phyloP scores from a whole-genome alignment of 1,139 yeast genomes.

The Candida sp. region DNA sequence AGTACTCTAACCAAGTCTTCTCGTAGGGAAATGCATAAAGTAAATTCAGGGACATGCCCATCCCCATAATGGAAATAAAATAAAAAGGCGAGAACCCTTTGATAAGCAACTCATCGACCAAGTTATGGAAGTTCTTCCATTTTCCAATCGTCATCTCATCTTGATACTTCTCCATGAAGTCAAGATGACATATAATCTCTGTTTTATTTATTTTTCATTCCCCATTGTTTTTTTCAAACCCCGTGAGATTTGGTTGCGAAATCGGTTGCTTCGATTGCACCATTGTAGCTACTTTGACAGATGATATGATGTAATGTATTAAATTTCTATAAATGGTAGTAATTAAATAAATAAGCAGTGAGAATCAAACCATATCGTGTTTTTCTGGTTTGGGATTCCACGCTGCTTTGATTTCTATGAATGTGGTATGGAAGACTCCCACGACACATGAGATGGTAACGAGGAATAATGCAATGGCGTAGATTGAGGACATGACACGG shows the following conservation, averaged over 20 bases:
- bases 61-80: slow-evolving; percentile 79
- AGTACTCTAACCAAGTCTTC: slow-evolving; percentile 54
- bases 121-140: not conserved
- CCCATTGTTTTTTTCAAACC: not conserved
- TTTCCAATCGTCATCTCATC: not conserved
- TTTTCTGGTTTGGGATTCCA: slow-evolving; percentile 1
- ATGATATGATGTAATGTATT: too few relatives aligned
- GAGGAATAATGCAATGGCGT: slow-evolving; percentile 40
- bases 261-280: too few relatives aligned
- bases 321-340: too few relatives aligned
- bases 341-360: too few relatives aligned
- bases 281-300: too few relatives aligned
- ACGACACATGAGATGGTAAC: slow-evolving; percentile 24
- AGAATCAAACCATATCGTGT: not conserved
- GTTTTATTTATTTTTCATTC: not conserved
- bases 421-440: slow-evolving; percentile 14
- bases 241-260: not conserved
- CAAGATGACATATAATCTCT: too few relatives aligned
- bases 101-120: not conserved
- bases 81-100: slow-evolving; percentile 49
- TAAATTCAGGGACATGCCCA: slow-evolving; percentile 65
- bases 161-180: not conserved
- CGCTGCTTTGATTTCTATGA: not conserved
- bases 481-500: slow-evolving; percentile 58
- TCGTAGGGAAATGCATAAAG: slow-evolving; percentile 65